These are phyloP conservation scores for Corniculantispora saksenae DNA, from an alignment of 2,329 filamentous ascomycete genomes.

Conservation along the genomic window DNA sequence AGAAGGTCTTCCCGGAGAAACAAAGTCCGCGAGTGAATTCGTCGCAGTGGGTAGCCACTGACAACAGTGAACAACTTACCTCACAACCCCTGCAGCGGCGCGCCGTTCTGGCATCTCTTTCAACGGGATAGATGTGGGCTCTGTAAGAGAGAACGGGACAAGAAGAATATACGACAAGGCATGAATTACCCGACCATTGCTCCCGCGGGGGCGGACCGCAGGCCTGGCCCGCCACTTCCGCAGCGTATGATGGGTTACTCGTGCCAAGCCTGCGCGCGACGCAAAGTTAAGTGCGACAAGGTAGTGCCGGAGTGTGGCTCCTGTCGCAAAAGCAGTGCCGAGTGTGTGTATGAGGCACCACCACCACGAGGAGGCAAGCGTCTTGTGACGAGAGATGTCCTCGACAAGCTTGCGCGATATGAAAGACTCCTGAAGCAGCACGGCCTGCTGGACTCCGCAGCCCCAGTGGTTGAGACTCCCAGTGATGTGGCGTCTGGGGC, in stretches of 20 bases:
- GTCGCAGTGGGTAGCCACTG: neutral
- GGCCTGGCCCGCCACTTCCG: neutral
- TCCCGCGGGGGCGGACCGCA: conserved; percentile 14
- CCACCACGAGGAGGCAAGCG: conserved; percentile 40
- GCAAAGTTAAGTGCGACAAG: conserved; percentile 34
- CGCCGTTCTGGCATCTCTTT: no score
- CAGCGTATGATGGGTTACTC: conserved; percentile 26
- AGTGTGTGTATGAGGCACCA: conserved; percentile 43
- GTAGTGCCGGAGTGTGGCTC: conserved; percentile 26
- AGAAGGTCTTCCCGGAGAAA: neutral
- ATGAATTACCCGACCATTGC: conserved; percentile 19
- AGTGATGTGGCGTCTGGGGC: neutral
- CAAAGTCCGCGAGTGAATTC: neutral
- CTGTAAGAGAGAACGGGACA: no score
- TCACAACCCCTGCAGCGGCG: no score
- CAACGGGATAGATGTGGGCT: no score
- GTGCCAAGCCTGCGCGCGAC: conserved; percentile 31
- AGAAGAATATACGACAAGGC: no score
- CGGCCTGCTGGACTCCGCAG: conserved; percentile 29
- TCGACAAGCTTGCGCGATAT: conserved; percentile 40
- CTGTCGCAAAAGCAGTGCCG: conserved; percentile 30
- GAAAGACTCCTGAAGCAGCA: conserved; percentile 40
- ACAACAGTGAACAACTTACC: no score
- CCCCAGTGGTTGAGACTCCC: neutral
- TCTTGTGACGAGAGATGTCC: conserved; percentile 32